Percentiles rank a stretch among this genome's conserved stretches.
Evolutionary conservation across 164 flowering plant species (phyloP).

Genomic region (Vitis labrusca): DNA sequence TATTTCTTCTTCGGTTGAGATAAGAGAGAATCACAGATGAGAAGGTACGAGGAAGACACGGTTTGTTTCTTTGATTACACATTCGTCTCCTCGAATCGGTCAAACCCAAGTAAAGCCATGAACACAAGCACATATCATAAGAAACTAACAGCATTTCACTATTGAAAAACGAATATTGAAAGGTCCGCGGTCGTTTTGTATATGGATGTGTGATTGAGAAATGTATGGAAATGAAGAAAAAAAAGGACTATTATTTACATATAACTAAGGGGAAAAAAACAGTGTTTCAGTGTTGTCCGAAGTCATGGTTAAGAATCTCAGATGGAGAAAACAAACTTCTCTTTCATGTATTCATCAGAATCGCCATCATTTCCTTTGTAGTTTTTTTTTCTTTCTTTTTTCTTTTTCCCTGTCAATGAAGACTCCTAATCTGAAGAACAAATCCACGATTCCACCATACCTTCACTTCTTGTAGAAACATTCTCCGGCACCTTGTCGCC

Average conservation of each 20-base stretch:
- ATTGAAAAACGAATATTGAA: neutral
- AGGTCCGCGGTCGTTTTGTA: neutral
- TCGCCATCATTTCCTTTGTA: neutral
- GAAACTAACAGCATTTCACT: neutral
- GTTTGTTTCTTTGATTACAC: neutral
- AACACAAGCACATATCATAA: neutral
- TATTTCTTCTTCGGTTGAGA: neutral
- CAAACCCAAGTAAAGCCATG: neutral
- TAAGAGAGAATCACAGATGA: neutral
- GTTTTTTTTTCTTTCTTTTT: neutral
- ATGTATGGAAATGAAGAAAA: neutral
- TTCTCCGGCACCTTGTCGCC: conserved; percentile 24
- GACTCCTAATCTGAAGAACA: conserved; percentile 37
- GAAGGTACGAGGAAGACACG: neutral
- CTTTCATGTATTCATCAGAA: conserved; percentile 14
- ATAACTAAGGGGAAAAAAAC: conserved; percentile 5
- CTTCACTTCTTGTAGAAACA: conserved; percentile 36
- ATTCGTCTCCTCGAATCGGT: neutral
- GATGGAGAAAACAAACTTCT: conserved; percentile 10
- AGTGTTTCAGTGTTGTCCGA: conserved; percentile 8
- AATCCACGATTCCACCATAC: conserved; percentile 55
- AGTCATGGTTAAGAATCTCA: conserved; percentile 17
- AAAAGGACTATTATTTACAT: conserved; percentile 27
- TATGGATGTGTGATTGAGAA: neutral
- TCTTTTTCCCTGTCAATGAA: neutral